Conservation (phyloP, 2,329 filamentous ascomycete genomes). For the Ceratocystis variospora region DNA sequence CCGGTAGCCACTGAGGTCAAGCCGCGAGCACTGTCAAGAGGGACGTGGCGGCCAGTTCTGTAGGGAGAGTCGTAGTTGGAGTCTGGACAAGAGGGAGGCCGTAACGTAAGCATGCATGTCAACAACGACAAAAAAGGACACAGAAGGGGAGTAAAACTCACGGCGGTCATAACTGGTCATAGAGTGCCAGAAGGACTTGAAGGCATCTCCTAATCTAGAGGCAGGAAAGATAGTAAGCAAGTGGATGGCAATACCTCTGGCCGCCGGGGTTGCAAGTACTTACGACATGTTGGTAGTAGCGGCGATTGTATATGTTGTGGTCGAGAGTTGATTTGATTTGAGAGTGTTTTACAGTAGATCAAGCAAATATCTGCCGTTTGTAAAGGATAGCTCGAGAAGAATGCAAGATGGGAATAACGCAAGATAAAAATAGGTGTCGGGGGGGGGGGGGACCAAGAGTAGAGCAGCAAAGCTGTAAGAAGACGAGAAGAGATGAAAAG, state of each 20-base stretch:
- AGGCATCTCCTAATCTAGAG: slow-evolving; percentile 51
- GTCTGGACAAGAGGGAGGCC: slow-evolving; percentile 40
- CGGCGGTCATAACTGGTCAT: slow-evolving; percentile 61
- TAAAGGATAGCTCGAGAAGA: not conserved
- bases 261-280: not conserved
- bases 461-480: not conserved
- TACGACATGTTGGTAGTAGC: slow-evolving; percentile 13
- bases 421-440: slow-evolving; percentile 5
- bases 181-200: slow-evolving; percentile 90
- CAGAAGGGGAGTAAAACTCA: slow-evolving; percentile 29
- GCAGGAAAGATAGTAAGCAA: slow-evolving; percentile 2
- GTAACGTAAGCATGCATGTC: slow-evolving; percentile 4
- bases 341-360: not conserved
- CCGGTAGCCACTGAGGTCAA: slow-evolving; percentile 83
- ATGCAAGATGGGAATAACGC: slow-evolving; percentile 1
- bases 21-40: slow-evolving; percentile 68
- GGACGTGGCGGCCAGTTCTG: slow-evolving; percentile 78
- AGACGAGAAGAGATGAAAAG: not conserved
- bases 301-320: not conserved
- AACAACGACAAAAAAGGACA: slow-evolving; percentile 11
- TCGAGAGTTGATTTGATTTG: not conserved
- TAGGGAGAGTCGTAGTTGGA: slow-evolving; percentile 88
- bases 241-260: not conserved
- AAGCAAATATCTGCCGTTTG: not conserved
- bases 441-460: not conserved